These are phyloP conservation scores for Auriscalpium microsporum DNA, from an alignment of 768 basidiomycete genomes.

Conservation along the genomic window DNA sequence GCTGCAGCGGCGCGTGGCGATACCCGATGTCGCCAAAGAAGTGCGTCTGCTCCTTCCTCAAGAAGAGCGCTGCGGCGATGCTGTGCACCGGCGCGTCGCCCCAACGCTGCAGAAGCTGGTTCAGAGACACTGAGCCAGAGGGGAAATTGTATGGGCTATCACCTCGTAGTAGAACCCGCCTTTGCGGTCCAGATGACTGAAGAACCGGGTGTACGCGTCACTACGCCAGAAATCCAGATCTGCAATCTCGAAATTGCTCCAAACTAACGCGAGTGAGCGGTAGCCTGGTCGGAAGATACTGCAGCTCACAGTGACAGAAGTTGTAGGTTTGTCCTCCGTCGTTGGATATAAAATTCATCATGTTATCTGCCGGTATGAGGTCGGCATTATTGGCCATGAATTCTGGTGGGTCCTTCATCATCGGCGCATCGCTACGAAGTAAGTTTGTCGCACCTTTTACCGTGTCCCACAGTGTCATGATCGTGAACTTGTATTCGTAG, in stretches of 20 bases:
- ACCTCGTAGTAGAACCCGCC: constrained; percentile 91
- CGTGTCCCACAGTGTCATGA: constrained; percentile 69
- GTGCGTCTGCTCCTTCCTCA: constrained; percentile 65
- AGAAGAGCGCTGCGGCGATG: constrained; percentile 72
- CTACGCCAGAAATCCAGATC: constrained; percentile 78
- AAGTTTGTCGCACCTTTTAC: constrained; percentile 46
- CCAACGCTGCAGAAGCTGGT: constrained; percentile 43
- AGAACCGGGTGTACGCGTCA: constrained; percentile 76
- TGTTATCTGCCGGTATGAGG: constrained; percentile 53
- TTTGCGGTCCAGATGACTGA: constrained; percentile 66
- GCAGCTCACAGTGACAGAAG: constrained; percentile 58
- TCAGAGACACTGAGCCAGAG: neutral
- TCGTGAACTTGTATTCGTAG: constrained; percentile 72
- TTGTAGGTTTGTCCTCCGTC: constrained; percentile 66
- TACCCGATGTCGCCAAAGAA: constrained; percentile 86
- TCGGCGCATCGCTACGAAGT: neutral
- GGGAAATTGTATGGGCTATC: neutral
- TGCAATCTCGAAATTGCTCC: constrained; percentile 93
- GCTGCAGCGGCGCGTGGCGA: constrained; percentile 70
- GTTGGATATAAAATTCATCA: constrained; percentile 68
- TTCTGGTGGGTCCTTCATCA: constrained; percentile 30
- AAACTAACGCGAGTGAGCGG: constrained; percentile 43
- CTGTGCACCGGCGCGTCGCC: constrained; percentile 86
- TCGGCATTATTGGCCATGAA: constrained; percentile 60
- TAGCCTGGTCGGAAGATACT: neutral